These are phyloP conservation scores for Phyllosticta citriasiana DNA, from an alignment of 2,329 filamentous ascomycete species.

Conservation along the genomic window DNA sequence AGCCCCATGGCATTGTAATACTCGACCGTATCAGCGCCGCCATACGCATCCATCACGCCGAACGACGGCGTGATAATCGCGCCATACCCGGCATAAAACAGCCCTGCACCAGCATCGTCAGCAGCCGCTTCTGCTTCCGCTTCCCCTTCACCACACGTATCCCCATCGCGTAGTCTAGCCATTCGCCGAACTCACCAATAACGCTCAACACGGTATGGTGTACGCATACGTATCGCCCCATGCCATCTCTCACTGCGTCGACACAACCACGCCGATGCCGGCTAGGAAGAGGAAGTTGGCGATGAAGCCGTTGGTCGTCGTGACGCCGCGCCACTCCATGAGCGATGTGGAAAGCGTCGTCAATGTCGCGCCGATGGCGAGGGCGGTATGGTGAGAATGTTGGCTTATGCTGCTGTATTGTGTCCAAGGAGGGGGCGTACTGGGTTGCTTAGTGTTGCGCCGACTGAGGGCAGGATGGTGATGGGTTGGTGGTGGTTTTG, in stretches of 20 bases:
- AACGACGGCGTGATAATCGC: slow-evolving; percentile 39
- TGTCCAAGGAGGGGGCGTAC: not conserved
- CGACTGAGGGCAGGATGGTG: slow-evolving; percentile 20
- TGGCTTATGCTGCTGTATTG: too few relatives aligned
- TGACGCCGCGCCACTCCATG: slow-evolving; percentile 46
- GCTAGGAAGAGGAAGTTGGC: slow-evolving; percentile 46
- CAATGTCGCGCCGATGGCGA: slow-evolving; percentile 45
- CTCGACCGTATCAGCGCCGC: slow-evolving; percentile 27
- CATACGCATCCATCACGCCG: slow-evolving; percentile 36
- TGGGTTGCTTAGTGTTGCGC: slow-evolving; percentile 14
- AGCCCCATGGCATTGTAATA: slow-evolving; percentile 43
- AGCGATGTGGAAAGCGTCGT: slow-evolving; percentile 44
- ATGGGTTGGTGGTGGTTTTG: slow-evolving; percentile 10
- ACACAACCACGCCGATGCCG: slow-evolving; percentile 43
- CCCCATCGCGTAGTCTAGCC: too few relatives aligned
- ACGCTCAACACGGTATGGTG: slow-evolving; percentile 44
- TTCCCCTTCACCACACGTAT: too few relatives aligned
- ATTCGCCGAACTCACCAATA: too few relatives aligned
- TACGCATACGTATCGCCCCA: slow-evolving; percentile 45
- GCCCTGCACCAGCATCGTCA: slow-evolving; percentile 19
- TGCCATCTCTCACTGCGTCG: slow-evolving; percentile 47
- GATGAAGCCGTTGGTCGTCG: slow-evolving; percentile 42
- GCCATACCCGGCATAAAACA: slow-evolving; percentile 43
- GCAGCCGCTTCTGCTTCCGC: too few relatives aligned
- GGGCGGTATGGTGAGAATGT: slow-evolving; percentile 25